Evolutionary conservation across 495 filamentous ascomycete genomes (phyloP).

Genomic region (Aspergillus egyptiacus): DNA sequence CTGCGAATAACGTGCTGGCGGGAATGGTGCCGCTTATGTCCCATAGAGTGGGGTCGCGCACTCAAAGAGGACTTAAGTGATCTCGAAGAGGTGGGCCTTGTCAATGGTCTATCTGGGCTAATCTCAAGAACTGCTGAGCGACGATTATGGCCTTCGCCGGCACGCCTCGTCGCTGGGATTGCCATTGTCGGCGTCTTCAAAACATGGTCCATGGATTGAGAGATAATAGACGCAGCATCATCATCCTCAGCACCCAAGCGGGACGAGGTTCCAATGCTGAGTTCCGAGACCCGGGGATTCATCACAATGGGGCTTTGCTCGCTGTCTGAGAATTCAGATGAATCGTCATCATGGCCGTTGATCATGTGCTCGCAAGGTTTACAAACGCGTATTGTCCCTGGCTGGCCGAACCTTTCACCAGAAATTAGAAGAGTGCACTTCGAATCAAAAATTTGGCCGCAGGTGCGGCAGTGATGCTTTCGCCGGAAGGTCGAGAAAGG

Average conservation of each 20-base stretch:
- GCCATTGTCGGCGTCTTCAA: constrained; percentile 63
- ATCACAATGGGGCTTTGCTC: constrained; percentile 48
- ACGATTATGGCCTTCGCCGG: constrained; percentile 72
- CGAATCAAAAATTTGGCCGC: constrained; percentile 95
- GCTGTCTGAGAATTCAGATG: constrained; percentile 80
- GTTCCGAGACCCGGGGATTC: constrained; percentile 35
- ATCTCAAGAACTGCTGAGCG: constrained; percentile 90
- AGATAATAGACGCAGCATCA: constrained; percentile 40
- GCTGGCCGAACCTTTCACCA: constrained; percentile 80
- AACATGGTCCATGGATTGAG: constrained; percentile 43
- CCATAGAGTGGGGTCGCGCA: constrained; percentile 60
- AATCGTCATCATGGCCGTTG: constrained; percentile 81
- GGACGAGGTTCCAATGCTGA: constrained; percentile 22
- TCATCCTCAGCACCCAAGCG: constrained; percentile 35
- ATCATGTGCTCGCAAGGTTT: constrained; percentile 93
- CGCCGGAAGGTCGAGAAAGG: constrained; percentile 89
- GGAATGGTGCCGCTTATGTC: constrained; percentile 78
- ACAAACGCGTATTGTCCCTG: constrained; percentile 81
- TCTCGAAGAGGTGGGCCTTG: constrained; percentile 81
- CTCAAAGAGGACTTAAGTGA: constrained; percentile 76
- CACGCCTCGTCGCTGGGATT: constrained; percentile 78
- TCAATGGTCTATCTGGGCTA: constrained; percentile 62
- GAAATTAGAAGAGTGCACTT: constrained; percentile 90
- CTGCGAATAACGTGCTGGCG: constrained; percentile 68
- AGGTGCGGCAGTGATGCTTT: constrained; percentile 90